Evolutionary conservation across 805 yeast species (phyloP), one percentile per base, ranked within the genome.

Genomic region (Ogataea wickerhamii): DNA sequence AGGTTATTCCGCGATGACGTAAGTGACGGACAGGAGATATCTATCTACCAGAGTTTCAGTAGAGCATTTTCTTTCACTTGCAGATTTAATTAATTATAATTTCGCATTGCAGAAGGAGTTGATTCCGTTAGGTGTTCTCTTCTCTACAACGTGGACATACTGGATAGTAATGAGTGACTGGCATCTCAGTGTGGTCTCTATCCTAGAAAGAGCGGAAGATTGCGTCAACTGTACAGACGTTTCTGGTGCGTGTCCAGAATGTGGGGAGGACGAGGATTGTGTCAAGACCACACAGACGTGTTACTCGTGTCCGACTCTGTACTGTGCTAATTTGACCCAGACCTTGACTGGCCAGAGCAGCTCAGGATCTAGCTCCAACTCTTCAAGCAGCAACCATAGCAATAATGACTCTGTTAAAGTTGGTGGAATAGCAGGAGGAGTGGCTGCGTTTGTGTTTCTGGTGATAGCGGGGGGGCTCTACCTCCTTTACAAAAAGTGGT

Each of bases 351-450:
- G 56, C 4, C 10, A 10, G 11, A 21, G 22, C 32, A 18, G 22
- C 20, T n/a, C n/a, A n/a, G 30, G 30, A 14, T 41, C 59, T 2
- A 32, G 40, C 16, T n/a, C n/a, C n/a, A 36, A 54, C 5, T 43
- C 52, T 2, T 14, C 43, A 12, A 27, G 38, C 11, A 35, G 28
- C 13, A 28, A 28, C 14, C 29, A 39, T 6, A 16, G 23, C 7
- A 25, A 39, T 3, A 18, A 34, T 6, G 18, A 16, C 17, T 28
- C 45, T 14, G 53, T 64, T 7, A 55, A 68, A 34, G 58, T 68
- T 14, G 82, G 87, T 5, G 86, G 80, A 5, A 71, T 82, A 16
- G 84, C 81, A 0, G 91, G 88, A 17, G 89, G 88, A 18, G 79
- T 80, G 1, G 72, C 78, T 2, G 89, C 85, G 14, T 81, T 83